Evolutionary conservation across 768 basidiomycete species (phyloP), one percentile per base, ranked within the genome.

Genomic region (Mycena galericulata): DNA sequence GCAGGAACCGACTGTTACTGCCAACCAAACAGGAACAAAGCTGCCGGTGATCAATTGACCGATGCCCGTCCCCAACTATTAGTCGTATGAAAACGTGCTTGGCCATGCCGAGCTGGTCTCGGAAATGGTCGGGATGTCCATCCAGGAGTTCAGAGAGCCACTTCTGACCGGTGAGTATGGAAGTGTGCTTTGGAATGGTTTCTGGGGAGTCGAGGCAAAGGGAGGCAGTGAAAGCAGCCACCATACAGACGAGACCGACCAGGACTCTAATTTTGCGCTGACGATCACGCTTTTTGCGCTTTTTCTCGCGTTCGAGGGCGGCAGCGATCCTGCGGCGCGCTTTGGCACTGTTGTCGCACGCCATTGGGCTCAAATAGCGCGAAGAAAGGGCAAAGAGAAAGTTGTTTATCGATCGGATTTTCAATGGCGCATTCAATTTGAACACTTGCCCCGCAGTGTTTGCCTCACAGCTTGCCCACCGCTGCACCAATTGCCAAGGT

Each of bases 141-240:
- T 29, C 20, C 1, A 75, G 51, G 10, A 78, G 68, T 55, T 77
- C 74, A 9, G 51, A 36, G 3, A 77, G 58, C 74, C 74, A 77
- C 14, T 22, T 26, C 29, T 74, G 61, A n/a, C 76, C 76, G 15
- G 72, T 73, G 15, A 75, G 74, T 1, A 62, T 59, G 8, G 75
- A 76, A 6, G 66, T 77, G 38, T 75, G 72, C 56, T 41, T 67
- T n/a, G 65, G 58, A 1, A 29, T 60, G 24, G 58, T 30, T 2
- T 43, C 56, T 9, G 56, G 41, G 24, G 36, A 3, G 10, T 56
- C 54, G 36, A 56, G 38, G 15, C 9, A 20, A 14, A 56, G 54
- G 8, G 54, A 24, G 10, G 38, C 54, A 56, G 54, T 56, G 54
- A 56, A 56, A 2, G 54, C 54, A 27, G 36, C 15, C 38, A 56